Percentiles rank a stretch among this genome's conserved stretches.
phyloP scores from a whole-genome alignment of 257 asterid genomes.

The Galeopsis tetrahit region DNA sequence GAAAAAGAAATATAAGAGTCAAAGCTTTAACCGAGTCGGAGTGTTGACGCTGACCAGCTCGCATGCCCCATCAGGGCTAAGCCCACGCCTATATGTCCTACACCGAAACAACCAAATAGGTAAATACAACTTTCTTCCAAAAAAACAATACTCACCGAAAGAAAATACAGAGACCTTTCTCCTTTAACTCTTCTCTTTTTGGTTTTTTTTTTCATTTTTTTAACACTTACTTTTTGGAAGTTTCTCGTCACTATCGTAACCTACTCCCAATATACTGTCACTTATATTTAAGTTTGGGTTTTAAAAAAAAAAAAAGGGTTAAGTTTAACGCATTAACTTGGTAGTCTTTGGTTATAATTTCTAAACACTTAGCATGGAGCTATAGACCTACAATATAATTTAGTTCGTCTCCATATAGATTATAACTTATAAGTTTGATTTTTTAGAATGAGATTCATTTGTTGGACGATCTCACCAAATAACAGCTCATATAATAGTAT shows the following conservation, averaged over 20 bases:
- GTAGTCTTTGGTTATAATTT: too few relatives aligned
- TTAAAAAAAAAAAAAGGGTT: too few relatives aligned
- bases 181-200: conserved; percentile 20
- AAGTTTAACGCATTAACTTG: not conserved
- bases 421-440: too few relatives aligned
- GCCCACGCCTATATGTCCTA: not conserved
- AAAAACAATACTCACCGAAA: not conserved
- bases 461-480: too few relatives aligned
- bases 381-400: too few relatives aligned
- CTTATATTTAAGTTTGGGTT: not conserved
- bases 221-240: conserved; percentile 42
- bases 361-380: too few relatives aligned
- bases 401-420: too few relatives aligned
- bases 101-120: too few relatives aligned
- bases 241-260: conserved; percentile 41
- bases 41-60: conserved; percentile 37
- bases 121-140: not conserved
- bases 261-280: not conserved
- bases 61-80: conserved; percentile 28
- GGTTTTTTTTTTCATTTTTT: not conserved
- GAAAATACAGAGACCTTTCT: conserved; percentile 12
- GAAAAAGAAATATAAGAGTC: conserved; percentile 35
- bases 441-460: too few relatives aligned
- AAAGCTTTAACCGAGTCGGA: conserved; percentile 37
- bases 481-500: too few relatives aligned